Base-by-base conservation (phyloP, 495 filamentous ascomycete genomes). In the Aspergillus sclerotiicarbonarius region DNA sequence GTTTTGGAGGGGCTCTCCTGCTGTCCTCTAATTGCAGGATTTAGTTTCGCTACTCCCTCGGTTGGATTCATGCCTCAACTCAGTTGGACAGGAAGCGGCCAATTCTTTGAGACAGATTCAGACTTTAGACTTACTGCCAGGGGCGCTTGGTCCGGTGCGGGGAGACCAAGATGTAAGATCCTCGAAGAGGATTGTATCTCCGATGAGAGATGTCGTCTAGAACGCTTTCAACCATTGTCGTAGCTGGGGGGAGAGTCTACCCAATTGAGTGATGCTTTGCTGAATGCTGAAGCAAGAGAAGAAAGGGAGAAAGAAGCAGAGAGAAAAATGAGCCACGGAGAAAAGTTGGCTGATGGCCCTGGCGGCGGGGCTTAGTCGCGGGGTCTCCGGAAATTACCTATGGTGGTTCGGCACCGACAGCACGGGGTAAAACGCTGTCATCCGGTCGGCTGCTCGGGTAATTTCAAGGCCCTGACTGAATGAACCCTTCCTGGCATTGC, bases 141-240 rank as follows among this genome's bases (percentile, higher is more conserved):
- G 94, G 94, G 56, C 94, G 82, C 82, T 97, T 96, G 57, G 91
- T 96, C 53, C 94, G 80, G 71, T 99, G 94, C 41, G 94, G 94
- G 8, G 94, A 97, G 15, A 98, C 94, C 13, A 99, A 79, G 53
- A 99, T 79, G 86, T 91, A 94, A 32, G 88, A 91, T 29, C 90
- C 92, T 41, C 88, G 86, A 47, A 99, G 76, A 30, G 91, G 92
- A 70, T 99, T 99, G 72, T 87, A 98, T 62, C 94, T 87, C 61
- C 95, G 80, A 70, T 99, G 94, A 31, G 94, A 97, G 66, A 99
- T 97, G 69, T 98, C 92, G 78, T 99, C 84, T 19, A 99, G 89
- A 46, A 99, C 88, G 51, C 75, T 80, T 62, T 85, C 83, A 31
- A 77, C 74, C 86, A 88, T 87, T 46, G 52, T 66, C 55, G 46